Evolutionary conservation across 345 rosid genomes (phyloP), one percentile per base, ranked within the genome.

Genomic region (Cardamine chenopodiifolia): DNA sequence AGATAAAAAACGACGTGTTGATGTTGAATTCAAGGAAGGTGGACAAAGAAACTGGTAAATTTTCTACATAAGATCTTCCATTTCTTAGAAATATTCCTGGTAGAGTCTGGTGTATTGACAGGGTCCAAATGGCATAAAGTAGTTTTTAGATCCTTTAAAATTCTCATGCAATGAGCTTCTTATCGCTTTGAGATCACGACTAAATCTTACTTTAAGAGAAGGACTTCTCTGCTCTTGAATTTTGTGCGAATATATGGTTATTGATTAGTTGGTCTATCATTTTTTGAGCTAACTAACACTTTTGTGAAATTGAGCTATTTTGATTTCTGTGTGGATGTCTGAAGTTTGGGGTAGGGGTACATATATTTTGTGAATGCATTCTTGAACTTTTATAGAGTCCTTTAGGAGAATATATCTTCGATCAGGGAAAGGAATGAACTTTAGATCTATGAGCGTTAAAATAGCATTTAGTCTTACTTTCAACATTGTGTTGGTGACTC

Each of bases 21-120:
- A 90, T 70, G 87, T 85, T 66, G 96, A 90, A 39, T 95, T 91
- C 69, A 95, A 90, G 80, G 93, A 91, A 75, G 96, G 98, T 5
- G 98, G 98, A 2, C 98, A 94, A 79, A 80, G 99, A 70, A 88
- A 94, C 76, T 95, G 97, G 99, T 94, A 82, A 18, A 8, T 2
- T n/a, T n/a, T n/a, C n/a, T n/a, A n/a, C n/a, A n/a, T n/a, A n/a
- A n/a, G n/a, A n/a, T n/a, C n/a, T n/a, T n/a, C n/a, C n/a, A n/a
- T n/a, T n/a, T n/a, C n/a, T n/a, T n/a, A n/a, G n/a, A n/a, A n/a
- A n/a, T n/a, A n/a, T n/a, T n/a, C n/a, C n/a, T n/a, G n/a, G 37
- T 23, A 25, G 10, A 54, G 17, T 35, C 45, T 15, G 50, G 28
- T 42, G 12, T 37, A 14, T 22, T 22, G 32, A 39, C 5, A 17